Base-by-base conservation (phyloP, 768 basidiomycete species). In the Panaeolus cyanescens region DNA sequence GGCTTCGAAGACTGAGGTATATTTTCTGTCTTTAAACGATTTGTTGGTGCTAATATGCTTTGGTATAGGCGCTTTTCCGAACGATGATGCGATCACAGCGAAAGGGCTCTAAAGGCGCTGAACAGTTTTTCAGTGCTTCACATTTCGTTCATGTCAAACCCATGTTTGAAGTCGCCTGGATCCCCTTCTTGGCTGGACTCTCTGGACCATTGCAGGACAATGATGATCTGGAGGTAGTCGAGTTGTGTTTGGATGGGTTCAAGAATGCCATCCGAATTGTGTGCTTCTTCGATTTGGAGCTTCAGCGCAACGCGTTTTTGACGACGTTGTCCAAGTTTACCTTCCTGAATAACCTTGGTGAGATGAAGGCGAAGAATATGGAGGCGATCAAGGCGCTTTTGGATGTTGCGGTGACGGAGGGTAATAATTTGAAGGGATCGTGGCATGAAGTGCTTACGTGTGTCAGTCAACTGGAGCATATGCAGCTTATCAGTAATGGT, bases 151-250 rank as follows among this genome's bases (percentile, higher is more conserved):
- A 99, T 72, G 96, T 99, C 62, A 86, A 89, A 34, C 96, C 97
- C 19, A 99, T 99, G 97, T 97, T 99, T 68, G 96, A 99, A 75
- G 96, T 98, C 6, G 96, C 95, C 20, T 99, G 97, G 97, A 99
- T 99, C 78, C 89, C 97, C 1, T 96, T 98, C 76, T 83, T 99
- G 22, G 96, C 97, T 13, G 96, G 95, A 10, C 80, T 99, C 30
- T 99, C 97, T 8, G 93, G 88, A 0, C 96, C 95, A 15, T 80
- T 99, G 42, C 97, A 99, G 73, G 93, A 95, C 61, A 95, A 95
- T 1, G 95, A 98, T 69, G 96, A 97, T 73, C 79, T 95, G 53
- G 96, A 96, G 70, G 79, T 95, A 17, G 93, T 99, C 63, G 91
- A 93, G 61, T 79, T 95, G 13, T 96, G 95, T 71, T 78, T 99